Evolutionary conservation across 2,329 filamentous ascomycete species (phyloP), one percentile per base, ranked within the genome.

Genomic region (Hypoxylon sp.): DNA sequence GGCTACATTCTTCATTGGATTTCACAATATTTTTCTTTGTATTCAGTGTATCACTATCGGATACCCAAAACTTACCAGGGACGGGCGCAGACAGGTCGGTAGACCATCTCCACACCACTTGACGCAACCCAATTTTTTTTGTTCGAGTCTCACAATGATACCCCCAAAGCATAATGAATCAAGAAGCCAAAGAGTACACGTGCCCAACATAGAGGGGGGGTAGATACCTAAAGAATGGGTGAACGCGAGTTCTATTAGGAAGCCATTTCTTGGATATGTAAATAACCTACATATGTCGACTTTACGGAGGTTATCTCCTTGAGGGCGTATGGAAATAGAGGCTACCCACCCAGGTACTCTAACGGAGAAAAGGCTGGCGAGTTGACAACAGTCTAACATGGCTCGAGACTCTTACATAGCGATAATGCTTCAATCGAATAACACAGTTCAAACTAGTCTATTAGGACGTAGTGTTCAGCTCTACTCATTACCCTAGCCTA

Each of bases 81-180:
- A 64, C 57, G 57, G 63, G 56, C 65, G 65, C 50, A 62, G 60
- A 19, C 38, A 43, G 63, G 65, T 68, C 68, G 57, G 63, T 59
- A 68, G 65, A 68, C 68, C 60, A 68, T 70, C 68, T 68, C 68
- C 68, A 63, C 65, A 70, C 65, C 63, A 67, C 62, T 61, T 55
- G 60, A 58, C 60, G 19, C 41, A 51, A 58, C 43, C 57, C 28
- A 49, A 41, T 59, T 52, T 52, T 53, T 53, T 43, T 36, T 66
- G 46, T 43, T 30, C 34, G 32, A 65, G 59, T 60, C 61, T 65
- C 57, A 63, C 43, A 63, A 69, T 68, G 68, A 71, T 71, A 71
- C 68, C 68, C 66, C 65, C 23, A 58, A 65, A 57, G 46, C 43
- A 63, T 65, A 65, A 66, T 57, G 62, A 70, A 65, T 63, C 56